A percentile compares a stretch with the other conserved stretches of the same genome.
Conservation (phyloP, 768 basidiomycete species). For the Auriculariales sp. region DNA sequence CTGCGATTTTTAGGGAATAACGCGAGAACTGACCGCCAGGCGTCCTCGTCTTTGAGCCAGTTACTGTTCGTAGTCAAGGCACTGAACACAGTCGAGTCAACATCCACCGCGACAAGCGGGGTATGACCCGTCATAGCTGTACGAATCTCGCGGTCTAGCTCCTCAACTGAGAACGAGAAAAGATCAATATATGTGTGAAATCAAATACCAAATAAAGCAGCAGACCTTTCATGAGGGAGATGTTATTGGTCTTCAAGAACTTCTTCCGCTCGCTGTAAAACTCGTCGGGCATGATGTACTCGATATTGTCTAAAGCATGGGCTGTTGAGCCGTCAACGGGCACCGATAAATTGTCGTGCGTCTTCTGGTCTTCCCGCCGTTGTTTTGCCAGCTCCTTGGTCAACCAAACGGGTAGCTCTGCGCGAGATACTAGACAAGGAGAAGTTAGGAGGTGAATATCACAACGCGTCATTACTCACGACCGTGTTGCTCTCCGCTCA, state of each 20-base stretch:
- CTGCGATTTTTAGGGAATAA: conserved; percentile 42
- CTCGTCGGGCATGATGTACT: conserved; percentile 46
- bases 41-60: conserved; percentile 67
- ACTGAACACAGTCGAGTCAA: conserved; percentile 46
- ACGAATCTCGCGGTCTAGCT: conserved; percentile 42
- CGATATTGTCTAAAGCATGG: neutral
- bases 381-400: conserved; percentile 70
- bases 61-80: conserved; percentile 31
- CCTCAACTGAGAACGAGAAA: conserved; percentile 37
- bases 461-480: neutral
- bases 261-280: conserved; percentile 65
- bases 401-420: conserved; percentile 62
- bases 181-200: neutral
- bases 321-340: neutral
- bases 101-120: conserved; percentile 61
- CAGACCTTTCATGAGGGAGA: conserved; percentile 13
- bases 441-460: neutral
- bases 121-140: conserved; percentile 36
- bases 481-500: conserved; percentile 62
- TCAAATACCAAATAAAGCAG: neutral
- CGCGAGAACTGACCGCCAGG: conserved; percentile 45
- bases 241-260: conserved; percentile 40
- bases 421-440: conserved; percentile 36
- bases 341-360: conserved; percentile 9
- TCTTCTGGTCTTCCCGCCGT: conserved; percentile 53